Evolutionary conservation across 2,329 filamentous ascomycete species (phyloP).

Genomic region (Alternaria sp.): DNA sequence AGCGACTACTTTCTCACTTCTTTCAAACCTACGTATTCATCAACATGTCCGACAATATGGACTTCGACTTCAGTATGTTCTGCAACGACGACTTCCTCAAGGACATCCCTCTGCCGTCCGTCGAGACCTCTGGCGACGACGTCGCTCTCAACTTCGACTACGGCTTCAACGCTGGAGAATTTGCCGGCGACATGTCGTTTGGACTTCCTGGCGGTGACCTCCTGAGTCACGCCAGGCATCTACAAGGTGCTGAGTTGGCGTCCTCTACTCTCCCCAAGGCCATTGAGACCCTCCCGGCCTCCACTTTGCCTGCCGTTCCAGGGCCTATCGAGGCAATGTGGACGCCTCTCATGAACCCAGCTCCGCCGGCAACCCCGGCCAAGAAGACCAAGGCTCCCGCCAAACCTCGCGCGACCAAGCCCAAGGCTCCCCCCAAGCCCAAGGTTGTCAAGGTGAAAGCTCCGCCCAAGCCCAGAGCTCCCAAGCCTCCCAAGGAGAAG

Average conservation of each 20-base stretch:
- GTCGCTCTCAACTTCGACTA: neutral
- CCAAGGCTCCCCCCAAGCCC: neutral
- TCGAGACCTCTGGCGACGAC: neutral
- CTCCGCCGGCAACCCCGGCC: neutral
- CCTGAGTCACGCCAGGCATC: neutral
- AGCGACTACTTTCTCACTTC: neutral
- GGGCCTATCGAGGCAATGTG: neutral
- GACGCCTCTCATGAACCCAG: neutral
- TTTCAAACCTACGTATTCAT: neutral
- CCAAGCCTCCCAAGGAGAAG: neutral
- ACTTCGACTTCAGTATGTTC: neutral
- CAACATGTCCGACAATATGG: neutral
- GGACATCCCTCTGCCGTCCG: neutral
- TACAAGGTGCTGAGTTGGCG: neutral
- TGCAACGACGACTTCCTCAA: neutral
- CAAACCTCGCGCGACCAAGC: neutral
- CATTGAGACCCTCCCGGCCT: neutral
- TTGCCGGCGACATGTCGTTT: neutral
- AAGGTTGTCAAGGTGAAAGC: neutral
- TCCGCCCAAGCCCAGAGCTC: neutral
- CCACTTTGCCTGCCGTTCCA: neutral
- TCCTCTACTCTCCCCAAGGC: neutral
- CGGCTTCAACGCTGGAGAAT: neutral
- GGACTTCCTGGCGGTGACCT: neutral
- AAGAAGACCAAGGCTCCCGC: neutral